Conservation (phyloP, 495 filamentous ascomycete species). For the Penicillium fimorum region DNA sequence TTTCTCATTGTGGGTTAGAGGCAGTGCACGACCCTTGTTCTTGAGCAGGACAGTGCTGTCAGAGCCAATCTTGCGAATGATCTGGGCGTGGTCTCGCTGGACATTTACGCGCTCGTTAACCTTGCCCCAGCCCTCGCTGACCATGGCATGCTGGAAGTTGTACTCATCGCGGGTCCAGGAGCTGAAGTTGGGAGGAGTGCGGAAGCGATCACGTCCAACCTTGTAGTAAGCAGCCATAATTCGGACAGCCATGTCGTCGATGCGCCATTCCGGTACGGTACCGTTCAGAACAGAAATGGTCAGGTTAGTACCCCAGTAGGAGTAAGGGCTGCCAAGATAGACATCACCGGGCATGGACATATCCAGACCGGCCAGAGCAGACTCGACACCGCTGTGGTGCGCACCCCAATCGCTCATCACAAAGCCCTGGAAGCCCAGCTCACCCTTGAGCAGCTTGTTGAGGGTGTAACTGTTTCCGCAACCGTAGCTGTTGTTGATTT, state of each 20-base stretch:
- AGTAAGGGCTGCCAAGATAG: conserved; percentile 64
- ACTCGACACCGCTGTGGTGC: conserved; percentile 77
- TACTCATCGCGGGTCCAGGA: conserved; percentile 80
- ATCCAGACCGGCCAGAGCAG: conserved; percentile 81
- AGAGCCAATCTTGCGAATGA: conserved; percentile 73
- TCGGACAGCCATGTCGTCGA: conserved; percentile 90
- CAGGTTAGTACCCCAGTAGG: conserved; percentile 86
- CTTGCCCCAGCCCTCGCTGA: conserved; percentile 56
- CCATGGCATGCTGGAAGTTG: conserved; percentile 63
- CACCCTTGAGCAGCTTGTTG: conserved; percentile 84
- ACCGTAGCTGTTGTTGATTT: conserved; percentile 70
- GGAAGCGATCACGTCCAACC: conserved; percentile 65
- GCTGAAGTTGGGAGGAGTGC: conserved; percentile 77
- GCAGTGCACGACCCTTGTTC: conserved; percentile 72
- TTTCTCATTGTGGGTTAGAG: conserved; percentile 69
- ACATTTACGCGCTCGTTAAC: conserved; percentile 89
- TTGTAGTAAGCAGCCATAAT: conserved; percentile 95
- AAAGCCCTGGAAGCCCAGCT: conserved; percentile 94
- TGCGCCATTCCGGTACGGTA: conserved; percentile 82
- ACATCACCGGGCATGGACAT: conserved; percentile 96
- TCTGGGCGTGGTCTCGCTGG: conserved; percentile 64
- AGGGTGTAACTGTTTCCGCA: conserved; percentile 70
- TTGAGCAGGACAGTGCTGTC: conserved; percentile 86
- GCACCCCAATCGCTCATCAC: conserved; percentile 89
- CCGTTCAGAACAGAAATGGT: conserved; percentile 86